These are phyloP conservation scores for Terana coerulea DNA, from an alignment of 768 basidiomycete genomes.

Conservation along the genomic window DNA sequence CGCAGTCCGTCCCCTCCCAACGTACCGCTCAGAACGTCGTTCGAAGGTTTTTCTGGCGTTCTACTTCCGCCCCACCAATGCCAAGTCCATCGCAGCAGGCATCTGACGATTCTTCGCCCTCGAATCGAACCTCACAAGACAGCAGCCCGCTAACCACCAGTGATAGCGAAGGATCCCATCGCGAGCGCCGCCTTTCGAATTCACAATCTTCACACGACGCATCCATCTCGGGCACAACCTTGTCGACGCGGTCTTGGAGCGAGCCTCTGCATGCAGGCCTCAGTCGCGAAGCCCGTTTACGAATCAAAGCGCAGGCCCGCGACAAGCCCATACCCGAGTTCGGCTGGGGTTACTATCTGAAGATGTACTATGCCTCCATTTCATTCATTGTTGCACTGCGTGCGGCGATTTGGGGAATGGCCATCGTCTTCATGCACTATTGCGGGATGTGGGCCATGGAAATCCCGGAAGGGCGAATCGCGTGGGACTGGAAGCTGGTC, in stretches of 20 bases:
- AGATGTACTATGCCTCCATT: conserved; percentile 18
- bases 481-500: conserved; percentile 21
- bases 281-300: conserved; percentile 23
- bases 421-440: conserved; percentile 29
- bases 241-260: conserved; percentile 19
- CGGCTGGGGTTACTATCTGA: conserved; percentile 22
- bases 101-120: neutral
- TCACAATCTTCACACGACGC: conserved; percentile 11
- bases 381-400: conserved; percentile 17
- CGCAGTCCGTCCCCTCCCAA: too few relatives aligned
- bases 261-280: conserved; percentile 23
- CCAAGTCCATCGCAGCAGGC: too few relatives aligned
- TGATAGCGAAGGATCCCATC: conserved; percentile 8
- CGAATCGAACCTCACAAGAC: conserved; percentile 6
- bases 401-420: conserved; percentile 24
- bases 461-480: conserved; percentile 22
- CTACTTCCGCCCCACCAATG: neutral
- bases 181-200: conserved; percentile 8
- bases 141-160: conserved; percentile 4
- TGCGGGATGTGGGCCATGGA: conserved; percentile 30
- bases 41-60: neutral
- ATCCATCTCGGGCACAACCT: conserved; percentile 15
- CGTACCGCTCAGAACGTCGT: too few relatives aligned
- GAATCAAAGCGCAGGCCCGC: conserved; percentile 24
- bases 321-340: conserved; percentile 23